Evolutionary conservation across 805 yeast species (phyloP).

Genomic region (Spencermartinsiella europaea): DNA sequence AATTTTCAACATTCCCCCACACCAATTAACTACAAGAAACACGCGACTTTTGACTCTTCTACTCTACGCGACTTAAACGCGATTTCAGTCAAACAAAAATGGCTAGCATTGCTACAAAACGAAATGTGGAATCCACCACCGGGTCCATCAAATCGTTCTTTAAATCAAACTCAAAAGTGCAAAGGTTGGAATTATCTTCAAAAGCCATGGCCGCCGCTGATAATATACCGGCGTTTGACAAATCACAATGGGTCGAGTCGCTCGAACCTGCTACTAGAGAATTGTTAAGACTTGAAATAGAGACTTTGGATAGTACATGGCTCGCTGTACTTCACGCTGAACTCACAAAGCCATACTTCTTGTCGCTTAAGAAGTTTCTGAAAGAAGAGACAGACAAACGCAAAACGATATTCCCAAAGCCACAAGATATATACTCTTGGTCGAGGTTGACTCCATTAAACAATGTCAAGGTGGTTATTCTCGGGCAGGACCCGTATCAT

Average conservation of each 20-base stretch:
- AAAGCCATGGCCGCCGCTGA: neutral
- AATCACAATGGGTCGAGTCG: neutral
- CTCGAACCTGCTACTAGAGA: neutral
- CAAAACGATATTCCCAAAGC: slow-evolving; percentile 71
- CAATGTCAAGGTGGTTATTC: slow-evolving; percentile 65
- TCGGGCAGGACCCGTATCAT: slow-evolving; percentile 98
- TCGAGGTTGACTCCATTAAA: slow-evolving; percentile 75
- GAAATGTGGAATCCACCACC: neutral
- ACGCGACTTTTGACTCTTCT: too few species aligned
- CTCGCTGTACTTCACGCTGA: slow-evolving; percentile 61
- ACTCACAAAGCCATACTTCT: slow-evolving; percentile 78
- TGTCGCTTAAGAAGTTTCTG: slow-evolving; percentile 64
- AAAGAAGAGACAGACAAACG: slow-evolving; percentile 39
- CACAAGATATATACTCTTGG: slow-evolving; percentile 82
- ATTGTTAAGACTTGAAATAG: slow-evolving; percentile 47
- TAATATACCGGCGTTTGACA: neutral
- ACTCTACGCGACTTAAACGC: too few species aligned
- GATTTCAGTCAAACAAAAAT: too few species aligned
- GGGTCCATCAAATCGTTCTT: neutral
- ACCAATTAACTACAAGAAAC: too few species aligned
- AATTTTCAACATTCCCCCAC: too few species aligned
- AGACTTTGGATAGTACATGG: slow-evolving; percentile 75
- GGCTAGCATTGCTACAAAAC: neutral
- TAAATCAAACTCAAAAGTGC: neutral
- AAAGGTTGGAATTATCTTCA: neutral